Evolutionary conservation across 805 yeast genomes (phyloP).

Genomic region (Pichia paraexigua): DNA sequence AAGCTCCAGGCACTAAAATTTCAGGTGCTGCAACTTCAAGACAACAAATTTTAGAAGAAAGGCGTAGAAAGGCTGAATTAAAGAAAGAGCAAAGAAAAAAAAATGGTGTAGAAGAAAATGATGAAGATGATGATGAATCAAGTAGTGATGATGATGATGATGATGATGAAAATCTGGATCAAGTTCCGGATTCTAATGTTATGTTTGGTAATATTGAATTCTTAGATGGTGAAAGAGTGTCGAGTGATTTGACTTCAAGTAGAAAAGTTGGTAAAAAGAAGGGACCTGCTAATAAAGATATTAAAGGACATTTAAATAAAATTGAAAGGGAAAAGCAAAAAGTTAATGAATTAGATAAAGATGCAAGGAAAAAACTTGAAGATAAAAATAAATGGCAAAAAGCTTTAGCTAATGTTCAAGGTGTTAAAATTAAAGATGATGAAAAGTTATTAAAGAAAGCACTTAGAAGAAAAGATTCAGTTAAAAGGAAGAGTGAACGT

Average conservation of each 20-base stretch:
- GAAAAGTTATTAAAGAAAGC: slow-evolving; percentile 83
- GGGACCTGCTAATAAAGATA: slow-evolving; percentile 82
- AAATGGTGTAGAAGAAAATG: slow-evolving; percentile 33
- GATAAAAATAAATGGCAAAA: slow-evolving; percentile 81
- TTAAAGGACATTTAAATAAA: slow-evolving; percentile 70
- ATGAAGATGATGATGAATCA: slow-evolving; percentile 29
- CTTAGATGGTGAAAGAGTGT: slow-evolving; percentile 70
- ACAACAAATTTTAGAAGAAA: slow-evolving; percentile 65
- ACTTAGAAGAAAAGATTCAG: slow-evolving; percentile 71
- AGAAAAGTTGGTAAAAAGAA: slow-evolving; percentile 57
- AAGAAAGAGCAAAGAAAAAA: slow-evolving; percentile 24
- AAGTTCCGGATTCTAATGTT: slow-evolving; percentile 32
- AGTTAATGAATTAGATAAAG: slow-evolving; percentile 49
- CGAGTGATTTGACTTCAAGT: slow-evolving; percentile 57
- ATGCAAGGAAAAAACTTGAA: slow-evolving; percentile 48
- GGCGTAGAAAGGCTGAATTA: slow-evolving; percentile 42
- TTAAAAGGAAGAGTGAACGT: slow-evolving; percentile 75
- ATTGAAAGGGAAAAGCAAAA: slow-evolving; percentile 68
- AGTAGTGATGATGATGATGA: slow-evolving; percentile 25
- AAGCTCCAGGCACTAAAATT: slow-evolving; percentile 80
- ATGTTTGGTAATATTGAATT: slow-evolving; percentile 78
- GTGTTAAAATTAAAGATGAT: slow-evolving; percentile 81
- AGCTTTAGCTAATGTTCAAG: slow-evolving; percentile 81
- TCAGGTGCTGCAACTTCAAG: slow-evolving; percentile 80
- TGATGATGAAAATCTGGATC: slow-evolving; percentile 23